Conservation (phyloP, 78 protist species). For the Planoprotostelium fungivorum region DNA sequence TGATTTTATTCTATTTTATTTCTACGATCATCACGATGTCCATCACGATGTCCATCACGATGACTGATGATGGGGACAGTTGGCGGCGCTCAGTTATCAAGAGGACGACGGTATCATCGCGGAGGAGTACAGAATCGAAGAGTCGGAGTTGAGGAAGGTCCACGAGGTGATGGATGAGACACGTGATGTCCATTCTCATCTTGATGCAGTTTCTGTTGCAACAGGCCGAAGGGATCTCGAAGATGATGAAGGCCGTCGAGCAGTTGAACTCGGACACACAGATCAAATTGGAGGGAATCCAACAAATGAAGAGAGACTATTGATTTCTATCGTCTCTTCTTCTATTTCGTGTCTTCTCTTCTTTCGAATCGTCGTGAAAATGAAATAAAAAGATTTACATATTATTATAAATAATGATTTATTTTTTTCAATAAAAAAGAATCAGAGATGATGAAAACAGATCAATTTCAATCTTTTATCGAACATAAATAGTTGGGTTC, state of each 20-base stretch:
- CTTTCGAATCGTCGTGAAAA: no score
- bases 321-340: no score
- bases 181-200: not conserved
- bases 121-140: not conserved
- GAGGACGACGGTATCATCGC: not conserved
- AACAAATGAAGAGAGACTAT: not conserved
- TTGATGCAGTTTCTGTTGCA: not conserved
- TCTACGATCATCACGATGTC: not conserved
- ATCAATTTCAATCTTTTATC: no score
- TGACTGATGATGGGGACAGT: not conserved
- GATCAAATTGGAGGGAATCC: not conserved
- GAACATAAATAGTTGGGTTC: no score
- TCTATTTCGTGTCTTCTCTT: no score
- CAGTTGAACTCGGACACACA: not conserved
- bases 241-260: not conserved
- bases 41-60: not conserved
- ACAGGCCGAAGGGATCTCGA: not conserved
- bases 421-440: no score
- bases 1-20: no score
- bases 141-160: not conserved
- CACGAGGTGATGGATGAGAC: not conserved
- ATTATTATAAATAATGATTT: no score
- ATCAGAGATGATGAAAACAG: no score
- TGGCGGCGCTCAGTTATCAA: not conserved
- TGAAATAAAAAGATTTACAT: no score